phyloP scores from a whole-genome alignment of 768 basidiomycete species.

The Lactifluus rugatus region DNA sequence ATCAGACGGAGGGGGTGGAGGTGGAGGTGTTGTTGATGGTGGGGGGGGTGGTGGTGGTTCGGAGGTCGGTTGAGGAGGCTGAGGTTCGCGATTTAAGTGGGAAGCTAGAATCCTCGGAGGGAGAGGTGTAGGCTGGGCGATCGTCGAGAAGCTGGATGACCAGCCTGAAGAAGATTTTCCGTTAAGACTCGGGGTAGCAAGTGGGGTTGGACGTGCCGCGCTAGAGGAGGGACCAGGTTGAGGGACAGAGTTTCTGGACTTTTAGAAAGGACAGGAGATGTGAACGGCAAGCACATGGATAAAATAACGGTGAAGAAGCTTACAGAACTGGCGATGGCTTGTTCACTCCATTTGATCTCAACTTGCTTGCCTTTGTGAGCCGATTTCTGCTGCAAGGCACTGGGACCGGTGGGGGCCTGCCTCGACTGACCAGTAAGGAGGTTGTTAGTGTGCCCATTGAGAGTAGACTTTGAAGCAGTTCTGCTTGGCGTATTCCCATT shows the following conservation, averaged over 20 bases:
- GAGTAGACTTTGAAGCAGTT: constrained; percentile 34
- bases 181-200: constrained; percentile 13
- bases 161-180: constrained; percentile 18
- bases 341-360: constrained; percentile 28
- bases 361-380: constrained; percentile 36
- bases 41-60: constrained; percentile 26
- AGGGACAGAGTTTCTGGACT: constrained; percentile 11
- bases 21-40: constrained; percentile 12
- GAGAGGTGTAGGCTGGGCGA: constrained; percentile 20
- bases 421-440: constrained; percentile 24
- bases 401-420: constrained; percentile 27
- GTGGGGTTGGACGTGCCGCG: constrained; percentile 7
- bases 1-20: constrained; percentile 24
- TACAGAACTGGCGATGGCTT: constrained; percentile 28
- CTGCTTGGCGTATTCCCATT: constrained; percentile 26
- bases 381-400: constrained; percentile 23
- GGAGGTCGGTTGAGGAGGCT: constrained; percentile 17
- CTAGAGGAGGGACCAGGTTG: constrained; percentile 11
- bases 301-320: constrained; percentile 16
- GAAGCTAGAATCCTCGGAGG: constrained; percentile 18
- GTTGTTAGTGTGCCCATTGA: constrained; percentile 34
- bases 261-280: background rate
- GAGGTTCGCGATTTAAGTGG: constrained; percentile 24
- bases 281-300: constrained; percentile 14
- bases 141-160: constrained; percentile 19